phyloP scores from a whole-genome alignment of 441 rosid species.

The Pelargonium citronellum region DNA sequence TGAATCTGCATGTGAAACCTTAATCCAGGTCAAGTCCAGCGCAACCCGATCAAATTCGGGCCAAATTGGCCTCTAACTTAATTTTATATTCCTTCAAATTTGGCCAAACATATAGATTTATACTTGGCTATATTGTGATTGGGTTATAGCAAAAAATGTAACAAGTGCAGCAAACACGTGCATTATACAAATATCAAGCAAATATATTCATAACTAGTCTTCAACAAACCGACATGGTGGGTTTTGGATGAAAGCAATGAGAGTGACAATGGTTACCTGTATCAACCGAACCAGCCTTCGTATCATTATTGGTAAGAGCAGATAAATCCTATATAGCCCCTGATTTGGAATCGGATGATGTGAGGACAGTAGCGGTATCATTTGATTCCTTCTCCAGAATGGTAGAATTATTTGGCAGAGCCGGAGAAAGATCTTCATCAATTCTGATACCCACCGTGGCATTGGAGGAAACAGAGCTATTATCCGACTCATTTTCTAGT shows the following conservation, averaged over 20 bases:
- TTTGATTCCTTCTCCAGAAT: constrained; percentile 22
- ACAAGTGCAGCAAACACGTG: background rate
- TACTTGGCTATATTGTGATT: background rate
- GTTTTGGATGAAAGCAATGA: background rate
- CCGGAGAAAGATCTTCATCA: background rate
- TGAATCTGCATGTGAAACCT: background rate
- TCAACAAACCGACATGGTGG: background rate
- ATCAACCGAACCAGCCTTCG: constrained; percentile 30
- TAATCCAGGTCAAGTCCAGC: too few relatives aligned
- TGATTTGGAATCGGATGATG: constrained; percentile 22
- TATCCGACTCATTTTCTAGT: constrained; percentile 20
- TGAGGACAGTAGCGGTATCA: constrained; percentile 7
- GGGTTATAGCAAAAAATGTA: too few relatives aligned
- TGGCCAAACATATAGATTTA: background rate
- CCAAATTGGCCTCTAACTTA: too few relatives aligned
- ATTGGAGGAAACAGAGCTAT: constrained; percentile 21
- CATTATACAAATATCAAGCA: background rate
- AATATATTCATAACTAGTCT: background rate
- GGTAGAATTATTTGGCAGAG: constrained; percentile 11
- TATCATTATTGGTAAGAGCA: constrained; percentile 17
- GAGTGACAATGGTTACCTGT: constrained; percentile 34
- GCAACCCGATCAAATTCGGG: too few relatives aligned
- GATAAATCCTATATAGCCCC: constrained; percentile 22
- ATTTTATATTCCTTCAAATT: too few relatives aligned
- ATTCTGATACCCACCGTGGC: constrained; percentile 11